phyloP scores from a whole-genome alignment of 768 basidiomycete species.

The Sarcodon sp. region DNA sequence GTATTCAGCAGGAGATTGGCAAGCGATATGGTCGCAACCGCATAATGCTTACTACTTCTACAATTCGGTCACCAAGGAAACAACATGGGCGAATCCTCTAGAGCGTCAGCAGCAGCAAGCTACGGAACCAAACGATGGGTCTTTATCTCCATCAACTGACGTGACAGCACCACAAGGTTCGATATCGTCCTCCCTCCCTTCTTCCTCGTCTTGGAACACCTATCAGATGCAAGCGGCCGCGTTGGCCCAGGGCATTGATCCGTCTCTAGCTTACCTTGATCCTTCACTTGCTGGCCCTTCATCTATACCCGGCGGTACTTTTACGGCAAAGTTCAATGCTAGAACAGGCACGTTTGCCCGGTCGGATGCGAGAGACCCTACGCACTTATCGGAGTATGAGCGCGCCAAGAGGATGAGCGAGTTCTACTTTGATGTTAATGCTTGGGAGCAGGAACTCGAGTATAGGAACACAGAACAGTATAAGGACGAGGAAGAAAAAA shows the following conservation, averaged over 20 bases:
- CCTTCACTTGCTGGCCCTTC: slow-evolving; percentile 39
- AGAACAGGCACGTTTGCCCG: slow-evolving; percentile 69
- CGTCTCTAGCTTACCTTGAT: slow-evolving; percentile 68
- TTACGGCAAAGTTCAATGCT: slow-evolving; percentile 67
- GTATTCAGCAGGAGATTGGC: slow-evolving; percentile 35
- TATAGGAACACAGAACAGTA: slow-evolving; percentile 24
- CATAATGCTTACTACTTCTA: slow-evolving; percentile 81
- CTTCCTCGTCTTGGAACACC: slow-evolving; percentile 19
- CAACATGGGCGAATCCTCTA: slow-evolving; percentile 77
- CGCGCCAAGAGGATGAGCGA: slow-evolving; percentile 78
- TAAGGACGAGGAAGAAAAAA: slow-evolving; percentile 40
- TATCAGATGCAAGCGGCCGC: slow-evolving; percentile 56
- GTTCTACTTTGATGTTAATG: slow-evolving; percentile 77
- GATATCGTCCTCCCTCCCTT: slow-evolving; percentile 7
- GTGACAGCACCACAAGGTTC: background rate
- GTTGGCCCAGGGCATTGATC: slow-evolving; percentile 71
- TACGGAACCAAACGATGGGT: background rate
- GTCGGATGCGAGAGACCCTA: slow-evolving; percentile 54
- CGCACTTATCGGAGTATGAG: slow-evolving; percentile 70
- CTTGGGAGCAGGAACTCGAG: slow-evolving; percentile 65
- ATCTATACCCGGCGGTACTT: slow-evolving; percentile 22
- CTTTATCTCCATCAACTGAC: background rate
- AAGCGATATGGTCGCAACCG: slow-evolving; percentile 68
- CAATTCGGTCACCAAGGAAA: slow-evolving; percentile 63
- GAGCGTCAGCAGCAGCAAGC: slow-evolving; percentile 11